phyloP scores from a whole-genome alignment of 140 eudicot species.

The Flaveria floridana region DNA sequence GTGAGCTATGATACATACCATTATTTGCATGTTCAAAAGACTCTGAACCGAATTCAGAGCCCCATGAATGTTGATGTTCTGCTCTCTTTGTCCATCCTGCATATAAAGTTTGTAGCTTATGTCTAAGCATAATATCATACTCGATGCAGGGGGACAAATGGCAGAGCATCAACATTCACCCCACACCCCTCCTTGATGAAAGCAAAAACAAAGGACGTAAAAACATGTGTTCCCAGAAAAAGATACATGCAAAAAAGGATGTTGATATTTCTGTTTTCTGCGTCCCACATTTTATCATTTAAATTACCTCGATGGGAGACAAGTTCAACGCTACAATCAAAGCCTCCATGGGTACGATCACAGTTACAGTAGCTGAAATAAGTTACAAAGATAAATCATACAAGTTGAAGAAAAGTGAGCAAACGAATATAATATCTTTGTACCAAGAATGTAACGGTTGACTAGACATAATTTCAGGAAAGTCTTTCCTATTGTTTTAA shows the following conservation, averaged over 20 bases:
- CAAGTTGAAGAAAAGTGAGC: background rate
- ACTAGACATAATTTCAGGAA: background rate
- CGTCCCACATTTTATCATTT: slow-evolving; percentile 9
- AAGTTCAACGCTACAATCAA: slow-evolving; percentile 78
- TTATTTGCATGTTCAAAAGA: slow-evolving; percentile 25
- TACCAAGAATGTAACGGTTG: background rate
- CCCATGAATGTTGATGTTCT: slow-evolving; percentile 26
- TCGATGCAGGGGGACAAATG: slow-evolving; percentile 21
- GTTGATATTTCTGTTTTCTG: background rate
- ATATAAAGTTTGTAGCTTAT: slow-evolving; percentile 30
- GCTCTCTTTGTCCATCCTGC: slow-evolving; percentile 29
- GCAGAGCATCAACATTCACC: slow-evolving; percentile 32
- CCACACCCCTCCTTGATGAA: slow-evolving; percentile 26
- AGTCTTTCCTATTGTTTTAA: no score
- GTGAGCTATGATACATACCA: slow-evolving; percentile 25
- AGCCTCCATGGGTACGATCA: slow-evolving; percentile 89
- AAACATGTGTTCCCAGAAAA: background rate
- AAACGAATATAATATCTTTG: background rate
- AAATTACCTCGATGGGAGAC: slow-evolving; percentile 66
- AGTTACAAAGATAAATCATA: slow-evolving; percentile 8
- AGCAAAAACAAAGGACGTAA: slow-evolving; percentile 5
- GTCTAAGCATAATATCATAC: slow-evolving; percentile 17
- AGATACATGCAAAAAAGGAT: background rate
- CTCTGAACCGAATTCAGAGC: slow-evolving; percentile 16
- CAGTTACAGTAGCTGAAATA: slow-evolving; percentile 69